Conservation (phyloP, 2,329 filamentous ascomycete genomes). For the Amesomyces nigricolor region DNA sequence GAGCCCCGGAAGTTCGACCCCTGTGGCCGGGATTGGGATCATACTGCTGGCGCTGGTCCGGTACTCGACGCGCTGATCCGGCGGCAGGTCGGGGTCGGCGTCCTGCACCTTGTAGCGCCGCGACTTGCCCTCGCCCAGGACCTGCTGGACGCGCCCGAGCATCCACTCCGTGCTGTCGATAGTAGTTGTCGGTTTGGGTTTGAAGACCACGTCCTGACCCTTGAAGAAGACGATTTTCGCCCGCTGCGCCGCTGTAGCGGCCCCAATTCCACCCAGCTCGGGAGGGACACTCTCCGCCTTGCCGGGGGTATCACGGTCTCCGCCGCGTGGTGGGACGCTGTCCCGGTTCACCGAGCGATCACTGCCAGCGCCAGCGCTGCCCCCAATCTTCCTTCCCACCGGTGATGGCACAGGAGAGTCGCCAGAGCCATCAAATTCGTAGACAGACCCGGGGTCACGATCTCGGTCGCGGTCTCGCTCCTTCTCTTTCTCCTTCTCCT, state of each 20-base stretch:
- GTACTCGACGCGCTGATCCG: constrained; percentile 61
- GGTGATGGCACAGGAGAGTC: constrained; percentile 41
- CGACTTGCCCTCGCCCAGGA: constrained; percentile 71
- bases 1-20: constrained; percentile 52
- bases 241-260: constrained; percentile 35
- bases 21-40: constrained; percentile 64
- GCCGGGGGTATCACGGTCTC: constrained; percentile 48
- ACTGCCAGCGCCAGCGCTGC: constrained; percentile 30
- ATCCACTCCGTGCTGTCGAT: constrained; percentile 60
- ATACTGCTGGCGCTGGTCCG: constrained; percentile 68
- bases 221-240: constrained; percentile 54
- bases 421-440: constrained; percentile 40
- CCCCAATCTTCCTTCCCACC: constrained; percentile 34
- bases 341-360: constrained; percentile 32
- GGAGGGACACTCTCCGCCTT: constrained; percentile 54
- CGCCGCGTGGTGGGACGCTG: constrained; percentile 33
- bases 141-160: constrained; percentile 69
- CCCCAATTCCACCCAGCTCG: constrained; percentile 28
- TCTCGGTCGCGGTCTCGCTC: constrained; percentile 22
- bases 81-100: constrained; percentile 63
- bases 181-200: constrained; percentile 47
- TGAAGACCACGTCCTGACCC: constrained; percentile 62
- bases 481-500: too few relatives aligned
- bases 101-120: constrained; percentile 75
- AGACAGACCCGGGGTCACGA: constrained; percentile 33